These are phyloP conservation scores for Beauveria sp. DNA, from an alignment of 2,329 filamentous ascomycete species.

Conservation along the genomic window DNA sequence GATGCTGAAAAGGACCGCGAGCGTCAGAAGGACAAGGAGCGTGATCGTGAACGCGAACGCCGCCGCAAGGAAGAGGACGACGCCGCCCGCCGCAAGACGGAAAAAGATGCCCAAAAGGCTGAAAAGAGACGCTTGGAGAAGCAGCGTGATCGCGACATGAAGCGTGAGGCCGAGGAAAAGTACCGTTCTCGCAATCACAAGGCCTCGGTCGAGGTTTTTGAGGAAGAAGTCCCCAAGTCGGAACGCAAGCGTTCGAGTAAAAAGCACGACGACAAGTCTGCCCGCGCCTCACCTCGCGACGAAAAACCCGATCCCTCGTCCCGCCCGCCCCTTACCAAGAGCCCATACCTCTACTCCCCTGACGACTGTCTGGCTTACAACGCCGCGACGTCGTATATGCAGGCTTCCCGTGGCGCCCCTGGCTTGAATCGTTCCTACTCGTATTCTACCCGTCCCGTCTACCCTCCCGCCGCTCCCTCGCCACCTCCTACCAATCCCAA, in stretches of 20 bases:
- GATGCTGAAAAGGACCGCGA: conserved; percentile 33
- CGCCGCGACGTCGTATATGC: conserved; percentile 7
- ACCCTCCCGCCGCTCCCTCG: conserved; percentile 28
- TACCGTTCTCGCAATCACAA: conserved; percentile 18
- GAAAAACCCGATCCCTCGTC: conserved; percentile 5
- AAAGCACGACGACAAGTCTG: conserved; percentile 25
- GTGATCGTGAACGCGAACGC: conserved; percentile 13
- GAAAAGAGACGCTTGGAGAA: conserved; percentile 30
- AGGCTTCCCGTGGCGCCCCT: conserved; percentile 17
- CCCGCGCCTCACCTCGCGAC: conserved; percentile 9
- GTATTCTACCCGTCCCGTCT: conserved; percentile 19
- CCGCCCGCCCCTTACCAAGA: conserved; percentile 5
- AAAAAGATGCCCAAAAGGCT: conserved; percentile 26
- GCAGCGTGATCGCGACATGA: conserved; percentile 31
- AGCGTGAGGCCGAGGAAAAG: conserved; percentile 30
- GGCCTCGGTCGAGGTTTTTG: conserved; percentile 28
- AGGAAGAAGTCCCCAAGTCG: conserved; percentile 24
- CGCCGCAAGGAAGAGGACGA: conserved; percentile 4
- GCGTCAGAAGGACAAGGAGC: conserved; percentile 26
- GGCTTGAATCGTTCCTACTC: conserved; percentile 16
- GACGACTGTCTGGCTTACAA: neutral
- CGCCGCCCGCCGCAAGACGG: conserved; percentile 21
- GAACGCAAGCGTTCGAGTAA: conserved; percentile 34
- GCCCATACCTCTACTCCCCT: conserved; percentile 4
- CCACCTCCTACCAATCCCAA: conserved; percentile 25